These are phyloP conservation scores for Pluteus cervinus DNA, from an alignment of 768 basidiomycete species.

Conservation along the genomic window DNA sequence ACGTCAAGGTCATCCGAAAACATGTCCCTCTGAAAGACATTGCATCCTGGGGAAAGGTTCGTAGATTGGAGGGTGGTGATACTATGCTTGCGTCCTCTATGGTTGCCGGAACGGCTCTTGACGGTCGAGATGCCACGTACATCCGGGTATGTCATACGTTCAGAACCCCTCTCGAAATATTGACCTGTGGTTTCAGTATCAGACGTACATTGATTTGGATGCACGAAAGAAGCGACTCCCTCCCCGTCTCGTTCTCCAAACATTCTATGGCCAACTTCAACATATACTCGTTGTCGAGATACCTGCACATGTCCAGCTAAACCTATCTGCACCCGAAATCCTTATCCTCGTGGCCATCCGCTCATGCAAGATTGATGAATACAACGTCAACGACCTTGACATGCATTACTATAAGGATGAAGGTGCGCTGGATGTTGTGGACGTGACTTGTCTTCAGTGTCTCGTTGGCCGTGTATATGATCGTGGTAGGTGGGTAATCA, in stretches of 20 bases:
- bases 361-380: constrained; percentile 7
- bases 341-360: constrained; percentile 20
- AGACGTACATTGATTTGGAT: constrained; percentile 21
- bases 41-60: constrained; percentile 19
- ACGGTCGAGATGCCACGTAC: constrained; percentile 22
- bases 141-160: constrained; percentile 19
- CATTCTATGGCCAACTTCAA: constrained; percentile 28
- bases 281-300: constrained; percentile 20
- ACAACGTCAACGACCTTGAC: constrained; percentile 10
- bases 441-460: constrained; percentile 18
- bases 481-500: constrained; percentile 14
- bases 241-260: constrained; percentile 3
- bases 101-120: constrained; percentile 8
- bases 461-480: constrained; percentile 16
- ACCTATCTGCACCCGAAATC: constrained; percentile 8
- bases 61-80: constrained; percentile 21
- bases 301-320: constrained; percentile 7
- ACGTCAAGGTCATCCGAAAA: constrained; percentile 2
- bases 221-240: constrained; percentile 7
- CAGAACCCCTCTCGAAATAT: constrained; percentile 1
- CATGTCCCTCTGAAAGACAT: not conserved
- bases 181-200: constrained; percentile 18
- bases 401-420: constrained; percentile 16
- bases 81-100: constrained; percentile 15
- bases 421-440: constrained; percentile 15